Evolutionary conservation across 2,329 filamentous ascomycete species (phyloP), one percentile per base, ranked within the genome.

Genomic region (Paraconiothyrium brasiliense): DNA sequence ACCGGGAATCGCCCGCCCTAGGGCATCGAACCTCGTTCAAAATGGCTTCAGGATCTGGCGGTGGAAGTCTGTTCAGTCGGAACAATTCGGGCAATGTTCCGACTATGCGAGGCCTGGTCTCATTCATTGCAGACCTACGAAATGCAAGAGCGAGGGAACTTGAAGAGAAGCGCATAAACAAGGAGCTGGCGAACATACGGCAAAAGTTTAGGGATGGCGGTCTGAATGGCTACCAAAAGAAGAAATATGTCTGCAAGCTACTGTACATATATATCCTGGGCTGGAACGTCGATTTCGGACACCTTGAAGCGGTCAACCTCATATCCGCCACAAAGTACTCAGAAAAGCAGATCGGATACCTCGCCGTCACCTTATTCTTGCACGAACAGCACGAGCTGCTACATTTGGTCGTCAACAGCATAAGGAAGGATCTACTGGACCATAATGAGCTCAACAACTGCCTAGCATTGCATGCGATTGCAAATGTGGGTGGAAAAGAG

Each of bases 201-300:
- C 93, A 97, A 83, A 98, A 98, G 82, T 99, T 98, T 85, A 97
- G 97, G 86, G 92, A 95, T 79, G 94, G 93, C 67, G 95, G 87
- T 76, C 84, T 99, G 61, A 97, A 91, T 77, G 96, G 95, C 68
- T 99, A 99, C 78, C 93, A 97, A 84, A 97, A 96, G 85, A 99
- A 99, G 87, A 99, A 99, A 91, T 99, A 99, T 78, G 95, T 99
- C 69, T 99, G 95, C 92, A 99, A 99, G 89, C 88, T 99, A 70
- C 85, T 99, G 64, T 99, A 99, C 80, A 98, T 99, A 74, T 99
- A 99, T 80, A 99, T 99, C 63, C 87, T 99, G 67, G 95, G 95
- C 52, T 99, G 95, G 91, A 94, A 99, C 78, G 94, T 99, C 81
- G 96, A 98, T 79, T 99, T 99, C 80, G 95, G 95, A 59, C 95